Base-by-base conservation (phyloP, 2,329 filamentous ascomycete genomes). In the Corynespora cassiicola region DNA sequence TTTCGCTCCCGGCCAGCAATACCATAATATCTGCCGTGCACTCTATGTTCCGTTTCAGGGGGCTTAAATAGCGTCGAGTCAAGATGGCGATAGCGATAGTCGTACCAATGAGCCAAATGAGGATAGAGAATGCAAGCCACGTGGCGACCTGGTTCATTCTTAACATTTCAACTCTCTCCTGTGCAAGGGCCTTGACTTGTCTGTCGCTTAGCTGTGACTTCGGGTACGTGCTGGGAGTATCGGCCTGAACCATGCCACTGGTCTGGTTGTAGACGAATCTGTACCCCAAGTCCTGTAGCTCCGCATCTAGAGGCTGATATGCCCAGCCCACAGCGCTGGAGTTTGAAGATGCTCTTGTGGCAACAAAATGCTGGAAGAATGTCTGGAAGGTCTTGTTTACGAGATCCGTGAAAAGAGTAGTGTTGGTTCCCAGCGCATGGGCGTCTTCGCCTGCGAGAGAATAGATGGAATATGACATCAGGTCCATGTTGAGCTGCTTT, bases 401-500 rank as follows among this genome's bases (percentile, higher is more conserved):
- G 1, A 53, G 41, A 0, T 1, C 7, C 1, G 37, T 20, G 23
- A 27, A 14, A 5, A 52, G 29, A 1, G 42, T 47, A 2, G 36
- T 33, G 31, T 52, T 45, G 23, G 54, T 32, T 9, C 52, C 41
- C 0, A 66, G 37, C 0, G 50, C 52, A 7, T 36, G 12, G 1
- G 50, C 22, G 16, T 64, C 31, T 17, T 56, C 58, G 0, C 37
- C 30, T 3, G 46, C 53, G n/a, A 59, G 39, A 1, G 29, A 27
- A 28, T 57, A 65, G 60, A 63, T 66, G 5, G 46, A 28, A 12
- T 64, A 56, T 7, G 50, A 51, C 60, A 65, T 63, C 7, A 64
- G 47, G 25, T 65, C 58, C 55, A 61, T 54, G 34, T 63, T 61
- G n/a, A n/a, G n/a, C n/a, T n/a, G n/a, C n/a, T n/a, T n/a, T n/a